Conservation (phyloP, 2,329 filamentous ascomycete genomes). For the Ceratocystiopsis sp. region DNA sequence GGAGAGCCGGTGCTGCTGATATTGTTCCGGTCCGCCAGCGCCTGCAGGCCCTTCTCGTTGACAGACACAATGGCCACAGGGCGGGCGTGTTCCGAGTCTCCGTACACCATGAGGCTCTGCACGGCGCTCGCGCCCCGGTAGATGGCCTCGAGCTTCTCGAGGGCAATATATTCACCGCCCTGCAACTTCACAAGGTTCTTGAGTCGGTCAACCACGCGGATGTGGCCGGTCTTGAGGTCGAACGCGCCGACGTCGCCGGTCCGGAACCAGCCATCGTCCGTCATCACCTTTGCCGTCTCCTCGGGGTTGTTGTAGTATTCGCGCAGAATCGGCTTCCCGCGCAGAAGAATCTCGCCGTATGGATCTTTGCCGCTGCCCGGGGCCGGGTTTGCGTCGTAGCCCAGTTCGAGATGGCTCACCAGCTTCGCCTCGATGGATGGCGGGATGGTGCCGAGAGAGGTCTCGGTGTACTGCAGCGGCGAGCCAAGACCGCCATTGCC, state of each 20-base stretch:
- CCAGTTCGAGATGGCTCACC: conserved; percentile 77
- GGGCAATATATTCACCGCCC: conserved; percentile 89
- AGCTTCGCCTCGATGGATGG: conserved; percentile 75
- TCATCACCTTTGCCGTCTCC: conserved; percentile 65
- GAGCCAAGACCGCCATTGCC: conserved; percentile 71
- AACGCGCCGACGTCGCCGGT: conserved; percentile 93
- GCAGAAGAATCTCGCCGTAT: conserved; percentile 86
- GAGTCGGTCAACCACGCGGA: conserved; percentile 85
- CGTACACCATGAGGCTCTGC: conserved; percentile 75
- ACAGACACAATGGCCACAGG: conserved; percentile 68
- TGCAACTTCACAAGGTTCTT: conserved; percentile 97
- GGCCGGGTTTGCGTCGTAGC: conserved; percentile 58
- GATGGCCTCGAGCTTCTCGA: conserved; percentile 87
- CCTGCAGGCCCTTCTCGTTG: conserved; percentile 44
- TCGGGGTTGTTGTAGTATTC: conserved; percentile 76
- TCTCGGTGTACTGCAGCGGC: conserved; percentile 67
- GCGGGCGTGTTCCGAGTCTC: conserved; percentile 54
- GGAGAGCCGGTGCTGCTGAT: conserved; percentile 15
- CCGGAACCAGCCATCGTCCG: conserved; percentile 87
- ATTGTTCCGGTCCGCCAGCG: conserved; percentile 36
- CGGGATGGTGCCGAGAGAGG: conserved; percentile 61
- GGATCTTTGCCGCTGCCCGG: conserved; percentile 59
- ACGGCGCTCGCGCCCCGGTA: conserved; percentile 71
- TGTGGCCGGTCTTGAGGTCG: conserved; percentile 50
- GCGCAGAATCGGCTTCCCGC: conserved; percentile 55